phyloP scores from a whole-genome alignment of 768 basidiomycete species.

The Melanogaster broomeanus region DNA sequence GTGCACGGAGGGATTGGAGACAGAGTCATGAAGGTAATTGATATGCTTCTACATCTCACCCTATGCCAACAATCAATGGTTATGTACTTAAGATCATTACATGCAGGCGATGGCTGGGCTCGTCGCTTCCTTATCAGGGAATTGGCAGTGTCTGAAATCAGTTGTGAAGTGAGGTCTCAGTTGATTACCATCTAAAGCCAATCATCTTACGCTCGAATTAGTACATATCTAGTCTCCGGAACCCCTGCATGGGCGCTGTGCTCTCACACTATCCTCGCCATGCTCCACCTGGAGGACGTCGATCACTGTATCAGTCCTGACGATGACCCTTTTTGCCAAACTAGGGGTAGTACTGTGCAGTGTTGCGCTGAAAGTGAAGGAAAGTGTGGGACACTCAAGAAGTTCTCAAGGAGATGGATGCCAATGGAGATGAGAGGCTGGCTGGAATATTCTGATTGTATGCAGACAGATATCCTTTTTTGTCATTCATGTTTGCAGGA shows the following conservation, averaged over 20 bases:
- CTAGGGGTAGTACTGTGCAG: not conserved
- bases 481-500: no score
- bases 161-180: conserved; percentile 64
- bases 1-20: conserved; percentile 70
- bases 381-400: no score
- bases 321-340: not conserved
- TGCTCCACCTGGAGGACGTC: conserved; percentile 20
- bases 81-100: conserved; percentile 59
- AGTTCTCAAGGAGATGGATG: no score
- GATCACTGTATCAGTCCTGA: not conserved
- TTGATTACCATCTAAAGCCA: not conserved
- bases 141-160: conserved; percentile 62
- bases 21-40: conserved; percentile 59
- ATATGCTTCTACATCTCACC: conserved; percentile 5
- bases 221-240: no score
- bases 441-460: no score
- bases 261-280: conserved; percentile 60
- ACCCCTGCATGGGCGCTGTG: no score
- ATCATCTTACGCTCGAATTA: conserved; percentile 8
- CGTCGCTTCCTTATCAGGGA: conserved; percentile 61
- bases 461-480: no score
- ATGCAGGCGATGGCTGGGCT: conserved; percentile 62
- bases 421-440: no score
- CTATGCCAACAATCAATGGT: not conserved
- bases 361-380: not conserved